Conservation (phyloP, 371 early-diverging fungal genomes). For the Mucor irregularis region DNA sequence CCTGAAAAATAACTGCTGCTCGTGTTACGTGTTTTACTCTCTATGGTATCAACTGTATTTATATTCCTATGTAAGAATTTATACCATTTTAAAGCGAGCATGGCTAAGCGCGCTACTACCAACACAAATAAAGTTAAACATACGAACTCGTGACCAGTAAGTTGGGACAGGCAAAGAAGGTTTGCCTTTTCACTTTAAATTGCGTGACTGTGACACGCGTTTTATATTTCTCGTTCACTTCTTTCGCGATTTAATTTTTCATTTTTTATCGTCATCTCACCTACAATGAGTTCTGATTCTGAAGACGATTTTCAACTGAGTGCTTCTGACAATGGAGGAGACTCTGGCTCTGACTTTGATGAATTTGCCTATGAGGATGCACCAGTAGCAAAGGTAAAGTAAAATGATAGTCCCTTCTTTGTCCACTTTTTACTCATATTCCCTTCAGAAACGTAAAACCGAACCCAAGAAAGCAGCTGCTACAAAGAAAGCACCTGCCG, state of each 20-base stretch:
- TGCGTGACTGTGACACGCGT: background rate
- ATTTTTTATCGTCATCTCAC: background rate
- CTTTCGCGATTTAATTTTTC: background rate
- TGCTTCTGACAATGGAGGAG: background rate
- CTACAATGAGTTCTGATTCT: constrained; percentile 17
- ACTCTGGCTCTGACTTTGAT: constrained; percentile 20
- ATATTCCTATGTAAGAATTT: no score
- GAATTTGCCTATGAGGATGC: background rate
- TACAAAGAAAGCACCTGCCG: constrained; percentile 4
- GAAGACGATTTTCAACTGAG: constrained; percentile 7
- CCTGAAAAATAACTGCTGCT: no score
- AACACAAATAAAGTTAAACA: no score
- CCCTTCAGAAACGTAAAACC: constrained; percentile 8
- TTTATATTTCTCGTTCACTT: background rate
- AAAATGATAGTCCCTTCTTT: background rate
- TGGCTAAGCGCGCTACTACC: no score
- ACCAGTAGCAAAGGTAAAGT: constrained; percentile 7
- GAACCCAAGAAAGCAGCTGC: background rate
- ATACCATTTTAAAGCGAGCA: no score
- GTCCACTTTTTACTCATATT: background rate
- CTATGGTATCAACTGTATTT: no score
- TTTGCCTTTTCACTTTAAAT: no score
- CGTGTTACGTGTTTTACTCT: no score
- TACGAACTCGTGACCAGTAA: no score
- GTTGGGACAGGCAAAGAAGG: no score